These are phyloP conservation scores for Sisymbrium altissimum DNA, from an alignment of 345 rosid genomes.

Conservation along the genomic window DNA sequence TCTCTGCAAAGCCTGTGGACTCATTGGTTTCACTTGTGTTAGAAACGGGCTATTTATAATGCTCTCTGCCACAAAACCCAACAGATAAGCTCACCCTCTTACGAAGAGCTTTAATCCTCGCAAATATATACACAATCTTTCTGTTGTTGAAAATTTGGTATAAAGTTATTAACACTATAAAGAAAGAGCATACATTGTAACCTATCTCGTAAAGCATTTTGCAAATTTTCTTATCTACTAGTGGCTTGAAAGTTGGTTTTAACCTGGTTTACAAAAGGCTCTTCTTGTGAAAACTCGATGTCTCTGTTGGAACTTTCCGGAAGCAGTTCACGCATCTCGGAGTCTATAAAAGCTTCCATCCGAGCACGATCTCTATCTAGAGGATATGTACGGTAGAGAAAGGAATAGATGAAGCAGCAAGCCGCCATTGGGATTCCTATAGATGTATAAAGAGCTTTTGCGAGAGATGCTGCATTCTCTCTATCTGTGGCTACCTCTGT, in stretches of 20 bases:
- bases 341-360: slow-evolving; percentile 73
- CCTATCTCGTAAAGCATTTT: neutral
- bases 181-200: neutral
- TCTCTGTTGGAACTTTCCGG: slow-evolving; percentile 27
- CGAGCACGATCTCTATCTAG: slow-evolving; percentile 70
- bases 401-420: slow-evolving; percentile 74
- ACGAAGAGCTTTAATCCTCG: neutral
- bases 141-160: neutral
- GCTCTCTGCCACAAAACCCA: slow-evolving; percentile 76
- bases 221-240: neutral
- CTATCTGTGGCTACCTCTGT: slow-evolving; percentile 60
- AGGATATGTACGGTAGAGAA: slow-evolving; percentile 74
- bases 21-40: slow-evolving; percentile 47
- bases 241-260: slow-evolving; percentile 10
- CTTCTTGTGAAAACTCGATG: slow-evolving; percentile 24
- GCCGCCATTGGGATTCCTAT: slow-evolving; percentile 74
- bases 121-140: neutral
- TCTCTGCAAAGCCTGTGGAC: slow-evolving; percentile 73
- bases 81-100: slow-evolving; percentile 23
- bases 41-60: slow-evolving; percentile 66
- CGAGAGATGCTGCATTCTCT: slow-evolving; percentile 69
- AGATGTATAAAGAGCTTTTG: slow-evolving; percentile 75
- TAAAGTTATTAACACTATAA: slow-evolving; percentile 1
- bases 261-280: neutral
- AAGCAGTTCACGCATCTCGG: slow-evolving; percentile 60